These are phyloP conservation scores for Articulospora tetracladia DNA, from an alignment of 495 filamentous ascomycete genomes.

Conservation along the genomic window DNA sequence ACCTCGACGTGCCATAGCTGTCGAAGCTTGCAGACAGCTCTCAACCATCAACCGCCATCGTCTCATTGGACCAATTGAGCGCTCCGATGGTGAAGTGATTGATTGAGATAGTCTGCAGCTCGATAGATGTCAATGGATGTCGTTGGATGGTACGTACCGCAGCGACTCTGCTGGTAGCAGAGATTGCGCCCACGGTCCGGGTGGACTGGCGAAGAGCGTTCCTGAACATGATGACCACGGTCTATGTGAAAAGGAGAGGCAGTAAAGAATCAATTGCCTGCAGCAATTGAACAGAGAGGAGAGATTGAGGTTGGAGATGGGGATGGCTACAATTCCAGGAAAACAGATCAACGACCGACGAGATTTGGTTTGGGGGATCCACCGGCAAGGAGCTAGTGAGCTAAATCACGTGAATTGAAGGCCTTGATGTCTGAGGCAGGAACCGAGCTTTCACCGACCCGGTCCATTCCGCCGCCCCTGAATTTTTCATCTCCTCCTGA, in stretches of 20 bases:
- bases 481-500: background rate
- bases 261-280: constrained; percentile 26
- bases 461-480: background rate
- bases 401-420: constrained; percentile 1
- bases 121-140: background rate
- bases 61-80: constrained; percentile 45
- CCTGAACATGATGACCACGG: constrained; percentile 75
- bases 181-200: constrained; percentile 88
- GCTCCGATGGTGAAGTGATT: constrained; percentile 24
- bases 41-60: constrained; percentile 24
- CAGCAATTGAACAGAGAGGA: constrained; percentile 27
- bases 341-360: constrained; percentile 1
- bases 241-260: constrained; percentile 24
- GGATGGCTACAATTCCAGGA: constrained; percentile 14
- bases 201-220: constrained; percentile 94
- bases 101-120: constrained; percentile 27
- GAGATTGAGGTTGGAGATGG: constrained; percentile 20
- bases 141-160: constrained; percentile 69
- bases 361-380: no score
- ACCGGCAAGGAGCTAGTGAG: constrained; percentile 1
- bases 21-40: constrained; percentile 34
- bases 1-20: constrained; percentile 30
- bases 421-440: no score
- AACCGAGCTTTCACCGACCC: background rate
- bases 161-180: constrained; percentile 83